A percentile compares a stretch with the other conserved stretches of the same genome.
Conservation (phyloP, 2,329 filamentous ascomycete species). For the Talaromyces sp. region DNA sequence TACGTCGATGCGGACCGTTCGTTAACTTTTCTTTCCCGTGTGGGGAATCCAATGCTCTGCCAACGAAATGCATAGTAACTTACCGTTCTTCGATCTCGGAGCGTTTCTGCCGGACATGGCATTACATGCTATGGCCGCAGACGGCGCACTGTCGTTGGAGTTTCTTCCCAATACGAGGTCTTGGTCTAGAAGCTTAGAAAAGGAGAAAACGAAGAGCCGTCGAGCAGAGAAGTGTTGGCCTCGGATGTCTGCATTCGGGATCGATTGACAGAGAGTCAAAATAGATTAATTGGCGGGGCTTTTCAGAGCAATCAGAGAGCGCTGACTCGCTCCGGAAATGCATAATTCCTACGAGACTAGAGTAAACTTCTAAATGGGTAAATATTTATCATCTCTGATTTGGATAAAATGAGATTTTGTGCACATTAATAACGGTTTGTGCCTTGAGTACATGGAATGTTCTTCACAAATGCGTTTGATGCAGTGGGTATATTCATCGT, state of each 20-base stretch:
- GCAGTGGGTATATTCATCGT: not conserved
- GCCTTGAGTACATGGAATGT: not conserved
- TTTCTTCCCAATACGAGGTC: not conserved
- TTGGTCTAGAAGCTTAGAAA: not conserved
- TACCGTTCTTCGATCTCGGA: constrained; percentile 41
- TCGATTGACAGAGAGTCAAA: not conserved
- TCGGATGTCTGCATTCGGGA: not conserved
- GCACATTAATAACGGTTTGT: not conserved
- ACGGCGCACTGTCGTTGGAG: not conserved
- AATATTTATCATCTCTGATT: not conserved
- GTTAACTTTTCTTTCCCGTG: not conserved
- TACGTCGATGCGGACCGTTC: constrained; percentile 3
- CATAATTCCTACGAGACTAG: not conserved
- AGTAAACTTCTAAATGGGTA: not conserved
- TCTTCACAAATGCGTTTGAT: not conserved
- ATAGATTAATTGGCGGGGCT: not conserved
- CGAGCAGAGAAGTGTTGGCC: not conserved
- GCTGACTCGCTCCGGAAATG: not conserved
- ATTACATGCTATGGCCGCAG: not conserved
- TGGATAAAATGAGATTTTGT: not conserved
- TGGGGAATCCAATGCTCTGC: not conserved
- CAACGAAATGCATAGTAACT: not conserved
- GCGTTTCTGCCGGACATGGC: constrained; percentile 36
- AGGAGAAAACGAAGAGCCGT: not conserved
- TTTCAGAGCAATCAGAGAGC: not conserved